Conservation (phyloP, 164 flowering plant genomes). For the Sedum album region DNA sequence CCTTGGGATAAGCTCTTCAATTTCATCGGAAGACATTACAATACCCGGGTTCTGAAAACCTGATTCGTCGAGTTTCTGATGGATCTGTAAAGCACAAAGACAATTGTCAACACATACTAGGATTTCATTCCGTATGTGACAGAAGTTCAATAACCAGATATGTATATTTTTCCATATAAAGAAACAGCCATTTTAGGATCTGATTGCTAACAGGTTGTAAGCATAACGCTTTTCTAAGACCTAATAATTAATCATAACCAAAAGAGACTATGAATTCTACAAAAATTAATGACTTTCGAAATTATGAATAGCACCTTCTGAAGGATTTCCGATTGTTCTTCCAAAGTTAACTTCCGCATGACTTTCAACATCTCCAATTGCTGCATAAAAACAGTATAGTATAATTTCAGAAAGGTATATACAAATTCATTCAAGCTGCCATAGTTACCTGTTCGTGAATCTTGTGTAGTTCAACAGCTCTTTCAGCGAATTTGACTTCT, state of each 20-base stretch:
- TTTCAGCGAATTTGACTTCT: conserved; percentile 65
- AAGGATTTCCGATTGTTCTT: conserved; percentile 76
- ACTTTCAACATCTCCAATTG: conserved; percentile 82
- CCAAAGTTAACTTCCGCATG: conserved; percentile 66
- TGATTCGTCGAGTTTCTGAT: conserved; percentile 53
- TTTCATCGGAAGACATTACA: conserved; percentile 51
- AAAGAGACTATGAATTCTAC: neutral
- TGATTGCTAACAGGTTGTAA: neutral
- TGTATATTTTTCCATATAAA: neutral
- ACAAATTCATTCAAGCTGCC: neutral
- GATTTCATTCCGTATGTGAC: neutral
- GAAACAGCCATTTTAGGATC: neutral
- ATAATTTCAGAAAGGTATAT: conserved; percentile 1
- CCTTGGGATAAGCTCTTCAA: conserved; percentile 51
- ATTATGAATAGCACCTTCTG: conserved; percentile 38
- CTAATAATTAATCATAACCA: neutral
- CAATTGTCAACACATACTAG: neutral
- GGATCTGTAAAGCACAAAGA: conserved; percentile 39
- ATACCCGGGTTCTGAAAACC: conserved; percentile 46
- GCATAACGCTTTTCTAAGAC: neutral
- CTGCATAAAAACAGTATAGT: conserved; percentile 28
- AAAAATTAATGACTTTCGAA: neutral
- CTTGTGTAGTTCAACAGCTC: conserved; percentile 36
- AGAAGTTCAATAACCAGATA: neutral
- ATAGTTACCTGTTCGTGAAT: conserved; percentile 64